Conservation (phyloP, 1,284 basidiomycete species). For the Tausonia pullulans region DNA sequence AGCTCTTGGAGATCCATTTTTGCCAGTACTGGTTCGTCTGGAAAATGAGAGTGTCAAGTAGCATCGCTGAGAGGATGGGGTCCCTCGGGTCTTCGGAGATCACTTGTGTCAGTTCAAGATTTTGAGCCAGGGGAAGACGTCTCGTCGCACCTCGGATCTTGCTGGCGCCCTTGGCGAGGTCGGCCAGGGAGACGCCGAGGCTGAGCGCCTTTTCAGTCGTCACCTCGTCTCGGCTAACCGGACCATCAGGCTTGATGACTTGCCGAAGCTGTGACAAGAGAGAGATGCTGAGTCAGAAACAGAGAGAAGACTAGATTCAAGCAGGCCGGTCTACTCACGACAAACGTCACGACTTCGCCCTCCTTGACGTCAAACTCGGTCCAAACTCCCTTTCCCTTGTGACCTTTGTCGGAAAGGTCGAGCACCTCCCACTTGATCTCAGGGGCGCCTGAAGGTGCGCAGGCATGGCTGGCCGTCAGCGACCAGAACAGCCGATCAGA, state of each 20-base stretch:
- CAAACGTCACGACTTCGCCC: slow-evolving; percentile 74
- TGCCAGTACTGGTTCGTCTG: slow-evolving; percentile 77
- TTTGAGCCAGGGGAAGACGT: too few relatives aligned
- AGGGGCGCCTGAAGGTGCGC: background rate
- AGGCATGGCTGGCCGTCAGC: too few relatives aligned
- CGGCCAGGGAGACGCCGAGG: slow-evolving; percentile 43
- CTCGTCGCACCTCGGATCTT: slow-evolving; percentile 37
- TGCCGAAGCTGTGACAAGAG: slow-evolving; percentile 18
- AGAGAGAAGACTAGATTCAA: background rate
- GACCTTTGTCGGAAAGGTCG: slow-evolving; percentile 53
- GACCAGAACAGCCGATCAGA: too few relatives aligned
- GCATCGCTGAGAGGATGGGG: background rate
- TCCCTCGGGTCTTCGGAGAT: background rate
- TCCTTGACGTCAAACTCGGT: slow-evolving; percentile 44
- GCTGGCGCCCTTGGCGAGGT: slow-evolving; percentile 42
- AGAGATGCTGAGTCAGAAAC: background rate
- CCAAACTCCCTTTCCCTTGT: slow-evolving; percentile 19
- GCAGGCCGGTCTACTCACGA: slow-evolving; percentile 37
- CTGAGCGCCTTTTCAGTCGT: slow-evolving; percentile 30
- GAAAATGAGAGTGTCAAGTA: slow-evolving; percentile 19
- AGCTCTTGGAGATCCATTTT: slow-evolving; percentile 58
- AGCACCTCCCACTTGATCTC: slow-evolving; percentile 26
- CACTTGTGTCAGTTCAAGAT: too few relatives aligned
- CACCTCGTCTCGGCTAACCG: background rate
- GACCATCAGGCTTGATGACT: slow-evolving; percentile 22